Evolutionary conservation across 2,329 filamentous ascomycete genomes (phyloP).

Genomic region (Cryphonectria parasitica): DNA sequence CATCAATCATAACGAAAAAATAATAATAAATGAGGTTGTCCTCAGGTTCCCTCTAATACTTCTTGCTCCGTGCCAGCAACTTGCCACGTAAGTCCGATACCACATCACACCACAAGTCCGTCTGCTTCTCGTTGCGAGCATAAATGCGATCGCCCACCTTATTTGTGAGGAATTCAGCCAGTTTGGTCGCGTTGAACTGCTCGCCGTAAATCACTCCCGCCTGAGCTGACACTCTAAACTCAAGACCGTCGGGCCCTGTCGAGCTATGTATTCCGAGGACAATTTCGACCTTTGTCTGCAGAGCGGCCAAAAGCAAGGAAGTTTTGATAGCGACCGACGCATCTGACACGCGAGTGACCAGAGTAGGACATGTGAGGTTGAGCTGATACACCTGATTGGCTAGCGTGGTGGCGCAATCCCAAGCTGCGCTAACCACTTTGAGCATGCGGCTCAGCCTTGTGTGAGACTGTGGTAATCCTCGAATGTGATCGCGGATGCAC

Average conservation of each 20-base stretch:
- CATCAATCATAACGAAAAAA: neutral
- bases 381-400: constrained; percentile 65
- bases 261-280: constrained; percentile 57
- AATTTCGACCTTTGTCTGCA: constrained; percentile 72
- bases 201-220: constrained; percentile 77
- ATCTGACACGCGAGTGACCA: constrained; percentile 66
- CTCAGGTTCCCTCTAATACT: constrained; percentile 37
- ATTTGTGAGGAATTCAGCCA: constrained; percentile 70
- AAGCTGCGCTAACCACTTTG: constrained; percentile 61
- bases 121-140: constrained; percentile 40
- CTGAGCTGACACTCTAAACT: constrained; percentile 56
- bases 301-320: constrained; percentile 63
- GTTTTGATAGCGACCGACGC: constrained; percentile 65
- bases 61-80: constrained; percentile 59
- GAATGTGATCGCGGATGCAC: constrained; percentile 69
- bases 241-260: constrained; percentile 52
- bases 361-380: constrained; percentile 66
- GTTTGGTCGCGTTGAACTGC: constrained; percentile 74
- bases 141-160: constrained; percentile 50
- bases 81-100: constrained; percentile 59
- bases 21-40: neutral
- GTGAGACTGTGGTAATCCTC: constrained; percentile 61
- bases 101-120: constrained; percentile 56
- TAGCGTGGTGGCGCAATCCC: constrained; percentile 66
- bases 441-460: constrained; percentile 64